Conservation (phyloP, 2,329 filamentous ascomycete species). For the Talaromyces sp. region DNA sequence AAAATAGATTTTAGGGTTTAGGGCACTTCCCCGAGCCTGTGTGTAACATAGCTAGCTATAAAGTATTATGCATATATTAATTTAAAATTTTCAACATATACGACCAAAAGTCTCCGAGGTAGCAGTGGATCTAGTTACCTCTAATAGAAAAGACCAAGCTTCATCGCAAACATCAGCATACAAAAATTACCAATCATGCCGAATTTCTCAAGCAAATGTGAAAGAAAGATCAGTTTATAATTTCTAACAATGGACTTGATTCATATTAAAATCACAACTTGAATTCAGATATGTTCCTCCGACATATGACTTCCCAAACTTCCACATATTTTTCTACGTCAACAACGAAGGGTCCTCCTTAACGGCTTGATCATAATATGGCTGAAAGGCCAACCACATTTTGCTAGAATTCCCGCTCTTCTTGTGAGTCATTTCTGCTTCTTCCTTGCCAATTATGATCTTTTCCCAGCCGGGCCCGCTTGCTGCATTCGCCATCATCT, state of each 20-base stretch:
- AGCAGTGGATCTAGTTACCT: no score
- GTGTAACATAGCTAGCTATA: not conserved
- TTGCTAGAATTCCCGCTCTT: constrained; percentile 8
- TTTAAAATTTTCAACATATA: not conserved
- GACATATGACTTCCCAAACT: not conserved
- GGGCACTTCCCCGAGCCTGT: not conserved
- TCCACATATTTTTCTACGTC: not conserved
- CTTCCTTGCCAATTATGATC: not conserved
- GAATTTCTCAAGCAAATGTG: no score
- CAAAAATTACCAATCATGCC: no score
- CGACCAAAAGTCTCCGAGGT: not conserved
- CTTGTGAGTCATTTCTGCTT: constrained; percentile 4
- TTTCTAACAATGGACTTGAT: no score
- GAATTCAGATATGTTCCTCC: no score
- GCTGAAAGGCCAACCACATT: constrained; percentile 6
- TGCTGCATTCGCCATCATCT: constrained; percentile 1
- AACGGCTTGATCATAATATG: constrained; percentile 3
- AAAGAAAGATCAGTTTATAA: no score
- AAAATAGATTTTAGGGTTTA: not conserved
- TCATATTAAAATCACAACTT: no score
- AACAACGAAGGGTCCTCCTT: not conserved
- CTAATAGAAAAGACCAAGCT: no score
- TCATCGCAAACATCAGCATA: no score
- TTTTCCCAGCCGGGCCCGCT: constrained; percentile 32
- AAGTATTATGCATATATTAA: not conserved